Evolutionary conservation across 176 grass and related monocot genomes (phyloP), one percentile per base, ranked within the genome.

Genomic region (Tuctoria greenei): DNA sequence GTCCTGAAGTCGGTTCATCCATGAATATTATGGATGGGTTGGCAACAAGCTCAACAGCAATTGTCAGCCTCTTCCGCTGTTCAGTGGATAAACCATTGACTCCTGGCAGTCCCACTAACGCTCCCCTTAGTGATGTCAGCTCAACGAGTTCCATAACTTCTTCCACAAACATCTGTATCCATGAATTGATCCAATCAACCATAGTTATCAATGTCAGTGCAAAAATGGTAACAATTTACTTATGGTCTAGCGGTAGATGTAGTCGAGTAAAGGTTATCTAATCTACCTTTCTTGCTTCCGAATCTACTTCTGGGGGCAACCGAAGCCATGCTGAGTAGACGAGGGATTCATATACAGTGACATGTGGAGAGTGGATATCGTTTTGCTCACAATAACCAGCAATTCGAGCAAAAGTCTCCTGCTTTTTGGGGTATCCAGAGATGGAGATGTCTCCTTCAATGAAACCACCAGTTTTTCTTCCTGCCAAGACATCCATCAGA

Each of bases 11-110:
- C 50, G 90, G 93, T 62, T 97, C 93, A 34, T 97, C 93, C 93
- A 97, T 90, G 74, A 97, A 97, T 86, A 97, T 93, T 81, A 97
- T 97, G 51, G 93, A 93, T 35, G 93, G 93, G 47, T 97, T 97
- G 41, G 93, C 90, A 25, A 93, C 93, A 37, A 97, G 86, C 66
- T 97, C 93, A 50, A 97, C 93, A 25, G 93, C 90, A 86, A 97
- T 93, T 4, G 93, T 97, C 40, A 97, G 81, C 67, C 93, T 97
- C 71, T 97, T 97, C 40, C 93, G 34, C 62, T 97, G 93, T 68
- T 97, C 93, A 10, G 90, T 97, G 21, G 93, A 97, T 56, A 97
- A 82, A 46, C 93, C 93, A 78, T 93, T 97, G 52, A 97, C 90
- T n/a, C 93, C 90, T 17, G 93, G 93, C 35, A 97, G 79, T 66